These are phyloP conservation scores for Paxillus involutus DNA, from an alignment of 768 basidiomycete genomes.

Conservation along the genomic window DNA sequence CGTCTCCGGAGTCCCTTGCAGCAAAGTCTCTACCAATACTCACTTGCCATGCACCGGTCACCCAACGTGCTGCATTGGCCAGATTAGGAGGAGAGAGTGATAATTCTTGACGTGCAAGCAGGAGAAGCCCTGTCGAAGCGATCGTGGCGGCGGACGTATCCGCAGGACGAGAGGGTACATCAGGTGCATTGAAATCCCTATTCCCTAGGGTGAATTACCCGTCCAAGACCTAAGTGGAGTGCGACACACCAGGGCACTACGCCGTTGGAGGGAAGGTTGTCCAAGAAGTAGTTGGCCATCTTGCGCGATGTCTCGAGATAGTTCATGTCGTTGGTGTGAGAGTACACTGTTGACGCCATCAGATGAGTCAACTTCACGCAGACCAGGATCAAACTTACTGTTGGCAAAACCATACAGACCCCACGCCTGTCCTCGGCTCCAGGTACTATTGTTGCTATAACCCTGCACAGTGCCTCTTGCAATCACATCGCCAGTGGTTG, in stretches of 20 bases:
- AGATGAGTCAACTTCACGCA: neutral
- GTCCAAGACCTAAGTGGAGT: neutral
- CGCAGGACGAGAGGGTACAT: conserved; percentile 54
- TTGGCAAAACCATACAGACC: conserved; percentile 28
- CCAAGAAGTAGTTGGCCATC: conserved; percentile 60
- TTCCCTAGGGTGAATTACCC: neutral
- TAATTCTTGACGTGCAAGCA: conserved; percentile 46
- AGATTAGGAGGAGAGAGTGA: conserved; percentile 31
- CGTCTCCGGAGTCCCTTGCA: neutral
- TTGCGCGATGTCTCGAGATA: conserved; percentile 62
- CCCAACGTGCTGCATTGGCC: conserved; percentile 39
- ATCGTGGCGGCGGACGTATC: conserved; percentile 73
- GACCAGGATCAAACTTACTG: conserved; percentile 9
- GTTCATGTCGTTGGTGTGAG: conserved; percentile 44
- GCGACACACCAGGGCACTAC: conserved; percentile 63
- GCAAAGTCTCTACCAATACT: conserved; percentile 4
- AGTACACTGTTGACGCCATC: conserved; percentile 49
- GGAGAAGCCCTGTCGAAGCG: conserved; percentile 56
- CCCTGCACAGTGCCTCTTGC: conserved; percentile 29
- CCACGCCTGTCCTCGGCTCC: conserved; percentile 32
- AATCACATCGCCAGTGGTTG: conserved; percentile 52
- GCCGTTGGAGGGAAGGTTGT: conserved; percentile 56
- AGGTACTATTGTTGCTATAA: conserved; percentile 43
- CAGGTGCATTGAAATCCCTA: conserved; percentile 76
- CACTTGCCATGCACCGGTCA: conserved; percentile 49